Base-by-base conservation (phyloP, 768 basidiomycete species). In the Peribolospora kevripleyi region DNA sequence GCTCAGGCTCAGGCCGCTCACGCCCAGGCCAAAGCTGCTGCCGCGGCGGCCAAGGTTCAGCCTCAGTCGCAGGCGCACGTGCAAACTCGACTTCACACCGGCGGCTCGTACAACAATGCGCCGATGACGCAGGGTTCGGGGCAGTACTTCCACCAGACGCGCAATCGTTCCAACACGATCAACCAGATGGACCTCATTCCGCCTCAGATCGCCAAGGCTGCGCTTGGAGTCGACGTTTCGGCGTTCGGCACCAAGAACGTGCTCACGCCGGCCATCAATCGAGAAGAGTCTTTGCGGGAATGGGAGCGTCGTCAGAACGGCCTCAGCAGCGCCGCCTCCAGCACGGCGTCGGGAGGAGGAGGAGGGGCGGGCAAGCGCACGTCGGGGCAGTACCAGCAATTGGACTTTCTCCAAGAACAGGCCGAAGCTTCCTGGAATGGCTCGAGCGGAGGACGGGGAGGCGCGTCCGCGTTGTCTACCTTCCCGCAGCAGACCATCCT, bases 251-350 rank as follows among this genome's bases (percentile, higher is more conserved):
- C 54, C 63, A 63, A 3, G 61, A 62, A 1, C 65, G 63, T 42
- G 25, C 67, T 93, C 66, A 93, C 87, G 10, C 91, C 91, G 3
- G 88, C 93, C 40, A 69, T 97, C 60, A 90, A 91, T 62, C 75
- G 91, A 53, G 91, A 97, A 60, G 91, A 98, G 59, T 82, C 84
- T 48, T 82, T 86, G 72, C 77, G 81, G 47, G 91, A 95, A 69
- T 97, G 91, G 91, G 93, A 97, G 68, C 70, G 87, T 60, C 71
- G 88, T 25, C 25, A 25, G 25, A 25, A 25, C 25, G 25, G 25
- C 25, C 25, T 25, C 1, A 25, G 25, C 25, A 25, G 25, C 25
- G 25, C 25, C 25, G 25, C 25, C 25, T 25, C 25, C 25, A 25
- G 58, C 83, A 87, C 64, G 70, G 78, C 8, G 84, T 80, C 13